These are phyloP conservation scores for Coemansia sp. DNA, from an alignment of 371 early-diverging fungal species.

Conservation along the genomic window DNA sequence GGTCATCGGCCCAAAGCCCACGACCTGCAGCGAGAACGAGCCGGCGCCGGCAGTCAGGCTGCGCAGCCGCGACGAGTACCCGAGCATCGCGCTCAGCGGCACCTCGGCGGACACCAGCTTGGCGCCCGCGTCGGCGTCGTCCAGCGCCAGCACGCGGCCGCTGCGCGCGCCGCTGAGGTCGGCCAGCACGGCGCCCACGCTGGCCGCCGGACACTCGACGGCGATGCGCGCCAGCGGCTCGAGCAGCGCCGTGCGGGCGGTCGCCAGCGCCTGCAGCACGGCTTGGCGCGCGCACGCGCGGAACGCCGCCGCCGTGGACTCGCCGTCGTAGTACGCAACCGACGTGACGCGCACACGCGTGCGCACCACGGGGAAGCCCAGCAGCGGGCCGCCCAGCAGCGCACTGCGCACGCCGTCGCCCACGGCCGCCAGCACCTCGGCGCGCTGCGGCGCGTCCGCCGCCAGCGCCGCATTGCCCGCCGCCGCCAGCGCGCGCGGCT, in stretches of 20 bases:
- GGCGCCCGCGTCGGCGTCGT: constrained; percentile 48
- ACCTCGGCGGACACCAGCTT: constrained; percentile 62
- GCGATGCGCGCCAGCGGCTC: constrained; percentile 88
- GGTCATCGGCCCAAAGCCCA: constrained; percentile 78
- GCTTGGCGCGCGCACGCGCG: constrained; percentile 65
- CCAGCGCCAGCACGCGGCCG: constrained; percentile 63
- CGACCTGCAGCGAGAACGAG: constrained; percentile 79
- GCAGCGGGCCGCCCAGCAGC: constrained; percentile 74
- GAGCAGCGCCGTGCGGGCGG: constrained; percentile 62
- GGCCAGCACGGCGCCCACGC: constrained; percentile 77
- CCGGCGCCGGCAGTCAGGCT: constrained; percentile 86
- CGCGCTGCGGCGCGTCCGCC: not conserved
- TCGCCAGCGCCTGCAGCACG: constrained; percentile 59
- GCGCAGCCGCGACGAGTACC: constrained; percentile 82
- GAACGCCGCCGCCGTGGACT: constrained; percentile 67
- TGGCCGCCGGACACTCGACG: constrained; percentile 67
- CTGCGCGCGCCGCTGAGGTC: constrained; percentile 79
- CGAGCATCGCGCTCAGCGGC: constrained; percentile 82
- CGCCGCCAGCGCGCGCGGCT: constrained; percentile 27
- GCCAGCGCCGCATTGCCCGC: constrained; percentile 1
- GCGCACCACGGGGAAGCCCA: constrained; percentile 78
- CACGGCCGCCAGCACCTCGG: constrained; percentile 53
- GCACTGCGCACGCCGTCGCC: constrained; percentile 71
- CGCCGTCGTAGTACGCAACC: constrained; percentile 58
- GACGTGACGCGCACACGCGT: constrained; percentile 58